Percentiles rank a stretch among this genome's conserved stretches.
Evolutionary conservation across 192 early-diverging fungal genomes (phyloP).

Genomic region (Coemansia pectinata): DNA sequence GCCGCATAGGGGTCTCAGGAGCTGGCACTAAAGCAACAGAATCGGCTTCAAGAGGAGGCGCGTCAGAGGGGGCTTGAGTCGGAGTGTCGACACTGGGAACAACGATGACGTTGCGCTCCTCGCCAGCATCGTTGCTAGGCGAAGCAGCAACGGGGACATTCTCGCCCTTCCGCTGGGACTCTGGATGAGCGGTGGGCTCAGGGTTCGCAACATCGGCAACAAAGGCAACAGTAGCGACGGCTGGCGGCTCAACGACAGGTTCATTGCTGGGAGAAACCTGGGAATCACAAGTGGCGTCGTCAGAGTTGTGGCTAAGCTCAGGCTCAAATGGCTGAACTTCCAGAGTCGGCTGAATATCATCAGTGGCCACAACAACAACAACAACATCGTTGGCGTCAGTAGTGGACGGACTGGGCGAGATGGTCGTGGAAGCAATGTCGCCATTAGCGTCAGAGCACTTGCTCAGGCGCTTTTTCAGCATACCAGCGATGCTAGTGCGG

Average conservation of each 20-base stretch:
- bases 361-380: not conserved
- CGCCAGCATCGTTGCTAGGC: not conserved
- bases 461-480: constrained; percentile 32
- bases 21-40: not conserved
- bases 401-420: not conserved
- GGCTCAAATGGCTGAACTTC: not conserved
- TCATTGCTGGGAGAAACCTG: not conserved
- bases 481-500: constrained; percentile 38
- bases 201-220: not conserved
- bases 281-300: not conserved
- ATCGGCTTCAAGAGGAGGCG: not conserved
- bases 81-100: not conserved
- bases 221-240: not conserved
- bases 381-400: not conserved
- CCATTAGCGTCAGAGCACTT: constrained; percentile 14
- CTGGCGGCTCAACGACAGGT: not conserved
- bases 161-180: not conserved
- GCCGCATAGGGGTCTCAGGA: not conserved
- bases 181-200: not conserved
- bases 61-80: not conserved
- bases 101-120: not conserved
- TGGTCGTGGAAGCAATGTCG: not conserved
- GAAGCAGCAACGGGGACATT: not conserved
- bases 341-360: not conserved
- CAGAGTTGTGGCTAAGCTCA: not conserved